phyloP scores from a whole-genome alignment of 1,139 yeast genomes.

The Taphrina flavorubra region DNA sequence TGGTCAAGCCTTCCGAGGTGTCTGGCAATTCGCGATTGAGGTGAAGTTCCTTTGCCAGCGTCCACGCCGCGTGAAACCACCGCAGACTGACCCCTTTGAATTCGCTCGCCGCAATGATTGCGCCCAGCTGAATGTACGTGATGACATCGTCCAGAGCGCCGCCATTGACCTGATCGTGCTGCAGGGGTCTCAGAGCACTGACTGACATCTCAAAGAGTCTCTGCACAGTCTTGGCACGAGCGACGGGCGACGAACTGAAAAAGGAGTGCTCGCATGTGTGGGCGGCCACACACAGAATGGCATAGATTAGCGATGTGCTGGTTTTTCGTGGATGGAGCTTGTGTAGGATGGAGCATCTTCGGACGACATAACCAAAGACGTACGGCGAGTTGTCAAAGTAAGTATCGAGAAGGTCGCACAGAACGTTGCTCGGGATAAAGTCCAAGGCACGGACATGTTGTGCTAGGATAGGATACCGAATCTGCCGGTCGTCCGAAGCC shows the following conservation, averaged over 20 bases:
- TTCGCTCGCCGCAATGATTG: slow-evolving; percentile 55
- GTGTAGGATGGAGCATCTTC: slow-evolving; percentile 47
- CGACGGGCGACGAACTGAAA: slow-evolving; percentile 50
- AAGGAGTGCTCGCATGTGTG: slow-evolving; percentile 54
- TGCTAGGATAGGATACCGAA: slow-evolving; percentile 49
- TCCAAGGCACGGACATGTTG: slow-evolving; percentile 48
- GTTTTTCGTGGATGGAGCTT: slow-evolving; percentile 49
- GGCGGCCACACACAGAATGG: slow-evolving; percentile 53
- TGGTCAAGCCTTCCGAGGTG: slow-evolving; percentile 43
- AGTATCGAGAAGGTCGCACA: slow-evolving; percentile 53
- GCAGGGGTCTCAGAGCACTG: slow-evolving; percentile 47
- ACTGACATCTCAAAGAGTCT: slow-evolving; percentile 50
- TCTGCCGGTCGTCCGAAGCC: slow-evolving; percentile 13
- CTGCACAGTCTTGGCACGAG: slow-evolving; percentile 49
- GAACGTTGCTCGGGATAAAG: slow-evolving; percentile 51
- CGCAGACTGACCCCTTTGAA: slow-evolving; percentile 54
- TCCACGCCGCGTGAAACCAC: slow-evolving; percentile 55
- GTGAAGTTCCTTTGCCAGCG: slow-evolving; percentile 51
- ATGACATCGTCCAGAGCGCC: slow-evolving; percentile 55
- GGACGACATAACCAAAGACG: slow-evolving; percentile 50
- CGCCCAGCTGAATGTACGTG: slow-evolving; percentile 53
- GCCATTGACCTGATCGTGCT: slow-evolving; percentile 48
- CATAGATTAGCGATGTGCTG: slow-evolving; percentile 51
- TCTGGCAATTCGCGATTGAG: slow-evolving; percentile 50
- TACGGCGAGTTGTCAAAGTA: slow-evolving; percentile 52